Percentiles rank a stretch among this genome's conserved stretches.
phyloP scores from a whole-genome alignment of 2,329 filamentous ascomycete genomes.

The Pseudogymnoascus sp. region DNA sequence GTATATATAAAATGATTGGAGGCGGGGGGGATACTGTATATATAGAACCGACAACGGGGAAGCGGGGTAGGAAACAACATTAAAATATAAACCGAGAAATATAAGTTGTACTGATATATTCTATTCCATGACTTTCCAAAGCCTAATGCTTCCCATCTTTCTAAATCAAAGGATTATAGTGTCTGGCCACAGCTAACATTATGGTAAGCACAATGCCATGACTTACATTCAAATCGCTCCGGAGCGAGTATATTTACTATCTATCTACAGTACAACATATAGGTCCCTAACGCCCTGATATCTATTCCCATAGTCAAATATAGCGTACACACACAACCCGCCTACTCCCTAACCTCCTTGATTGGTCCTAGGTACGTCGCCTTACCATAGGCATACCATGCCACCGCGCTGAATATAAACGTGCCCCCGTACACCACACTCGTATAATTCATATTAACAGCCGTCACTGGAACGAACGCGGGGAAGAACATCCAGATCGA shows the following conservation, averaged over 20 bases:
- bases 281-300: neutral
- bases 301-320: neutral
- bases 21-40: neutral
- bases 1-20: neutral
- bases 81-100: neutral
- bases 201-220: neutral
- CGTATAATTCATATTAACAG: slow-evolving; percentile 9
- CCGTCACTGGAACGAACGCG: neutral
- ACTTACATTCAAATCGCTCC: neutral
- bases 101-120: neutral
- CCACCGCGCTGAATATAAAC: neutral
- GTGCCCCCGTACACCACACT: slow-evolving; percentile 4
- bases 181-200: neutral
- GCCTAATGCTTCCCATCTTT: neutral
- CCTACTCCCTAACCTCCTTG: slow-evolving; percentile 3
- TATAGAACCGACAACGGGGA: neutral
- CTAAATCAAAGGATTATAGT: neutral
- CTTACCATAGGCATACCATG: slow-evolving; percentile 1
- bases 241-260: neutral
- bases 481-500: slow-evolving; percentile 36
- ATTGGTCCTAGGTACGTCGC: neutral
- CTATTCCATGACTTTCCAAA: neutral
- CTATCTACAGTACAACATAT: neutral
- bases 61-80: neutral
- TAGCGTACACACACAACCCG: neutral